Conservation (phyloP, 2,329 filamentous ascomycete genomes). For the Ceratocystis cacaofunesta region DNA sequence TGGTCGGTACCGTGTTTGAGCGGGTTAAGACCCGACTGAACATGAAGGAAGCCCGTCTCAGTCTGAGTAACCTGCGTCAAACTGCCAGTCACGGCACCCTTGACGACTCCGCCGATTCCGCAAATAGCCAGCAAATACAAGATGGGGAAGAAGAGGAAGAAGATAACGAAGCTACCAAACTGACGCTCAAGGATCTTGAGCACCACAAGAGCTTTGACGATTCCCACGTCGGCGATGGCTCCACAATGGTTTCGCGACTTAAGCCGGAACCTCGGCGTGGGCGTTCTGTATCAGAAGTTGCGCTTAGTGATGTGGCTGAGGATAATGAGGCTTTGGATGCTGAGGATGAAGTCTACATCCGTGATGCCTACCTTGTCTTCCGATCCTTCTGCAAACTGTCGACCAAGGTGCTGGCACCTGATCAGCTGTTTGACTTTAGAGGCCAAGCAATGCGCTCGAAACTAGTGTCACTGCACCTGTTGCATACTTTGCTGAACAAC, state of each 20-base stretch:
- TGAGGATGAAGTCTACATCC: slow-evolving; percentile 92
- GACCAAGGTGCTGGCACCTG: slow-evolving; percentile 75
- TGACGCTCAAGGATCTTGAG: slow-evolving; percentile 52
- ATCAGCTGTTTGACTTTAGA: slow-evolving; percentile 83
- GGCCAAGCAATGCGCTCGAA: slow-evolving; percentile 97
- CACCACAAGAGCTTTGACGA: slow-evolving; percentile 55
- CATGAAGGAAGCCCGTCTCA: slow-evolving; percentile 66
- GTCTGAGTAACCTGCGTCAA: slow-evolving; percentile 37
- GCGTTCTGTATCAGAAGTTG: slow-evolving; percentile 39
- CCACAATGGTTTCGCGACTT: slow-evolving; percentile 50
- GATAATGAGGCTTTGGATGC: slow-evolving; percentile 48
- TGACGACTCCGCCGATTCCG: slow-evolving; percentile 23
- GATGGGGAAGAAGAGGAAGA: slow-evolving; percentile 27
- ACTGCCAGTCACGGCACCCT: slow-evolving; percentile 39
- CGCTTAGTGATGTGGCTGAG: slow-evolving; percentile 37
- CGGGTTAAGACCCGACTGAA: slow-evolving; percentile 75
- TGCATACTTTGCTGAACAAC: slow-evolving; percentile 90
- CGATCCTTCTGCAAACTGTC: slow-evolving; percentile 95
- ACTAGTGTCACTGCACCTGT: slow-evolving; percentile 83
- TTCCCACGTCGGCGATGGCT: slow-evolving; percentile 50
- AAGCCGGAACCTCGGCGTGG: slow-evolving; percentile 32
- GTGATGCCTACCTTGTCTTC: slow-evolving; percentile 94
- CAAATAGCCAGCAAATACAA: slow-evolving; percentile 25
- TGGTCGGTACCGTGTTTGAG: slow-evolving; percentile 97
- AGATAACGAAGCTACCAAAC: slow-evolving; percentile 32